phyloP scores from a whole-genome alignment of 2,329 filamentous ascomycete species.

The Colletotrichum melonis region DNA sequence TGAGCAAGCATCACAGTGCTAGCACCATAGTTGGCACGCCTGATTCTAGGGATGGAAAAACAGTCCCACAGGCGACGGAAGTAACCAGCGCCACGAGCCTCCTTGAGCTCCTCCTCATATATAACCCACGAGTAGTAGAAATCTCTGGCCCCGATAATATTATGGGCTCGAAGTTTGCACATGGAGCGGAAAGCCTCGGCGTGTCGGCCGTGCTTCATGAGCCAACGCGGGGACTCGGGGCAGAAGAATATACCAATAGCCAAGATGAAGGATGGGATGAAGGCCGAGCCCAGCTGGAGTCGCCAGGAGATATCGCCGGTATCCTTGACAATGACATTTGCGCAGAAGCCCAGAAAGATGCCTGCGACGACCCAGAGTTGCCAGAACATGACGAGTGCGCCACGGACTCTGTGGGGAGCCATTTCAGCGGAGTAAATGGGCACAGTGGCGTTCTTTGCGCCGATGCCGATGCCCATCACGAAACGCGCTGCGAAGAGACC shows the following conservation, averaged over 20 bases:
- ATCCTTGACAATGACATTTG: conserved; percentile 65
- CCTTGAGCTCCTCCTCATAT: conserved; percentile 45
- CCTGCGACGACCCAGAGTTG: conserved; percentile 44
- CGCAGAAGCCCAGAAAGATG: conserved; percentile 61
- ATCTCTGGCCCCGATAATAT: conserved; percentile 46
- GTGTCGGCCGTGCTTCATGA: conserved; percentile 64
- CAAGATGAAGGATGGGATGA: conserved; percentile 64
- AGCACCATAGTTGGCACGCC: no score
- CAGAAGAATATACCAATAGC: conserved; percentile 63
- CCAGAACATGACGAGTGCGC: conserved; percentile 80
- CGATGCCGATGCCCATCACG: conserved; percentile 76
- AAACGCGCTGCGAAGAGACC: conserved; percentile 75
- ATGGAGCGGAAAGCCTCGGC: conserved; percentile 56
- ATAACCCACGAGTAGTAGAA: conserved; percentile 51
- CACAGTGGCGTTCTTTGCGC: conserved; percentile 71
- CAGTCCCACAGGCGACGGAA: conserved; percentile 60
- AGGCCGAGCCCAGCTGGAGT: conserved; percentile 71
- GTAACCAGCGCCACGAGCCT: conserved; percentile 43
- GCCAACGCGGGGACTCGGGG: conserved; percentile 62
- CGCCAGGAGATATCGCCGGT: conserved; percentile 67
- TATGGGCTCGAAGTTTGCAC: no score
- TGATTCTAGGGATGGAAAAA: conserved; percentile 68
- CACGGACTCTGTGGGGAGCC: conserved; percentile 73
- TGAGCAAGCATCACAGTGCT: no score
- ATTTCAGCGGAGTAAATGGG: conserved; percentile 82